Conservation (phyloP, 768 basidiomycete genomes). For the Holtermanniella nyarrowii region DNA sequence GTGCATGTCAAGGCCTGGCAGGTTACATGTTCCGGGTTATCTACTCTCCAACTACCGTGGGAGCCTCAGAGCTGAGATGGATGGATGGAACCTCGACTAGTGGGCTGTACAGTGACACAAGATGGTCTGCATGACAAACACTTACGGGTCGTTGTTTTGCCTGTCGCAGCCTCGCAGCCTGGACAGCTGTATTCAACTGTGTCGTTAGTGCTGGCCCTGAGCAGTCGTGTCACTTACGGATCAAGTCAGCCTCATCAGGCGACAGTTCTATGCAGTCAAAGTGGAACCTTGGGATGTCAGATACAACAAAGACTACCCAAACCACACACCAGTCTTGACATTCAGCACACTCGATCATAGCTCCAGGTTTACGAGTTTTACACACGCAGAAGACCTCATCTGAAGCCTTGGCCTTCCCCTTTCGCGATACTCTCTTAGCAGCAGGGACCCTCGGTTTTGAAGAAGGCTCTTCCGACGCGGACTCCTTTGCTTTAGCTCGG, state of each 20-base stretch:
- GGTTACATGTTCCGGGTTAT: background rate
- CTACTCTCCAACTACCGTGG: background rate
- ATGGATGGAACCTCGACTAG: too few species aligned
- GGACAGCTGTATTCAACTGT: constrained; percentile 10
- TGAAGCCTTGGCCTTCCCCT: constrained; percentile 7
- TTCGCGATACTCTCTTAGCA: constrained; percentile 1
- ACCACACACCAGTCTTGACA: constrained; percentile 32
- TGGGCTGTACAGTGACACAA: background rate
- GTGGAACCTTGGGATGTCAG: constrained; percentile 24
- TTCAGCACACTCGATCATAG: constrained; percentile 33
- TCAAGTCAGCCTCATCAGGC: constrained; percentile 18
- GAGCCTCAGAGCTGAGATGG: background rate
- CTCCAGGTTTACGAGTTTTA: constrained; percentile 13
- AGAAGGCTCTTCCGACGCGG: background rate
- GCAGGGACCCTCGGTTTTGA: background rate
- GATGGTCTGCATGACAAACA: constrained; percentile 15
- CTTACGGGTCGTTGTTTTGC: background rate
- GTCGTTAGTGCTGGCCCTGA: background rate
- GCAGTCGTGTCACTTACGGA: constrained; percentile 17
- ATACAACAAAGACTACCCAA: background rate
- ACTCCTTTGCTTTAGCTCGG: background rate
- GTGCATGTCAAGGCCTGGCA: background rate
- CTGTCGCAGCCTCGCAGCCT: background rate
- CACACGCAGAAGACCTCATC: constrained; percentile 24
- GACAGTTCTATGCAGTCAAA: constrained; percentile 23